These are phyloP conservation scores for Lineolata rhizophorae DNA, from an alignment of 495 filamentous ascomycete genomes.

Conservation along the genomic window DNA sequence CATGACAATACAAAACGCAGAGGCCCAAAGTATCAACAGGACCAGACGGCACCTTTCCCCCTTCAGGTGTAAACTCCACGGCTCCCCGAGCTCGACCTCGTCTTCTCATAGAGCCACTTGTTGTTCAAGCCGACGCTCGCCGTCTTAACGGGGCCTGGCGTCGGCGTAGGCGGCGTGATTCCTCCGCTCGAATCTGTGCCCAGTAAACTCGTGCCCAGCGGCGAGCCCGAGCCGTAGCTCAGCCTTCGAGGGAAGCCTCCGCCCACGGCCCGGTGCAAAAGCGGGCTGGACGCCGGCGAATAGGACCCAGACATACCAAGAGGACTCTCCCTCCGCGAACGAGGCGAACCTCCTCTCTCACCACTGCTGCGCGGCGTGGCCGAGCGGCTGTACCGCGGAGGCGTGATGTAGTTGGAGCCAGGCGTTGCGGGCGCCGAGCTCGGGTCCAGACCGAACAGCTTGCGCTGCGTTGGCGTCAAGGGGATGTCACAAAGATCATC, in stretches of 20 bases:
- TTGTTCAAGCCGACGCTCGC: slow-evolving; percentile 56
- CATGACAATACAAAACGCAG: too few species aligned
- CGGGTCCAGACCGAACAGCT: slow-evolving; percentile 62
- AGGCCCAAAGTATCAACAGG: too few species aligned
- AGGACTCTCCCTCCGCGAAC: slow-evolving; percentile 23
- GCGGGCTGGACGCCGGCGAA: too few species aligned
- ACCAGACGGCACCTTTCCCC: neutral
- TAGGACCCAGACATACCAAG: slow-evolving; percentile 12
- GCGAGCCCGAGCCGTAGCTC: slow-evolving; percentile 34
- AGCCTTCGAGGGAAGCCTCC: slow-evolving; percentile 27
- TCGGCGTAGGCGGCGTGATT: slow-evolving; percentile 35
- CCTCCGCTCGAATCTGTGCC: slow-evolving; percentile 22
- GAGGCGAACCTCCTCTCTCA: slow-evolving; percentile 4
- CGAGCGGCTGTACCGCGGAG: slow-evolving; percentile 67
- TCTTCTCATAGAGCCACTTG: slow-evolving; percentile 82
- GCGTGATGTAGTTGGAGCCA: slow-evolving; percentile 48
- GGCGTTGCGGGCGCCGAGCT: slow-evolving; percentile 42
- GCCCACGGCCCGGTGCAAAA: slow-evolving; percentile 45
- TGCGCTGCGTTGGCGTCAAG: slow-evolving; percentile 71
- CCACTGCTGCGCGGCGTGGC: slow-evolving; percentile 32
- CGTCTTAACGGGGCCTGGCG: slow-evolving; percentile 36
- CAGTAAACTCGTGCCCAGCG: slow-evolving; percentile 28
- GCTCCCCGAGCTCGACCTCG: slow-evolving; percentile 24
- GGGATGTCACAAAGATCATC: slow-evolving; percentile 79
- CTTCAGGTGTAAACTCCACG: slow-evolving; percentile 13